A percentile compares a stretch with the other conserved stretches of the same genome.
These are phyloP conservation scores for Colletotrichum australisinense DNA, from an alignment of 2,329 filamentous ascomycete species.

Conservation along the genomic window DNA sequence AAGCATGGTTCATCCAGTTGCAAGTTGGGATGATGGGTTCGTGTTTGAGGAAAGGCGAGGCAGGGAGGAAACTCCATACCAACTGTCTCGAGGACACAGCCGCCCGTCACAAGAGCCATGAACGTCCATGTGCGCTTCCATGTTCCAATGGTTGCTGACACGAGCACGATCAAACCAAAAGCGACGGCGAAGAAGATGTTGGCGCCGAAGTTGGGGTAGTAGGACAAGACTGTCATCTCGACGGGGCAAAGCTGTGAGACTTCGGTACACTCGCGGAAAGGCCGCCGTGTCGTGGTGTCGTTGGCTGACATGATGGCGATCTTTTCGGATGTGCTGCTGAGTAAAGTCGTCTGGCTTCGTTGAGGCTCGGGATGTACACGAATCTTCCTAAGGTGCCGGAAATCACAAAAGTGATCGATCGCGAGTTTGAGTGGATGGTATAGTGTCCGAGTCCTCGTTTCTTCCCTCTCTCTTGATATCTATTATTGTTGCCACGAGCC, in stretches of 20 bases:
- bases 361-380: background rate
- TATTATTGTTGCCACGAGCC: background rate
- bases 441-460: no score
- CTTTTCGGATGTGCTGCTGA: background rate
- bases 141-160: slow-evolving; percentile 55
- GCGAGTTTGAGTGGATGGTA: background rate
- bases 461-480: no score
- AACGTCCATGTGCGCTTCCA: slow-evolving; percentile 68
- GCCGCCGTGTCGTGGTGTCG: slow-evolving; percentile 19
- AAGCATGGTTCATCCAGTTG: slow-evolving; percentile 4
- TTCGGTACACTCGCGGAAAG: slow-evolving; percentile 46
- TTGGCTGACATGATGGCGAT: slow-evolving; percentile 26
- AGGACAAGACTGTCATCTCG: slow-evolving; percentile 63
- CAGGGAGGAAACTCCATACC: slow-evolving; percentile 48
- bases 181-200: slow-evolving; percentile 64
- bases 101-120: slow-evolving; percentile 59
- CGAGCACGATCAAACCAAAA: slow-evolving; percentile 58
- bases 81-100: slow-evolving; percentile 62
- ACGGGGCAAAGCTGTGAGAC: slow-evolving; percentile 62
- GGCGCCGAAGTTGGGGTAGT: slow-evolving; percentile 66
- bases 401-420: background rate
- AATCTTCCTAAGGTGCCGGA: background rate
- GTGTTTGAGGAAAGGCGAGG: background rate
- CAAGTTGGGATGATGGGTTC: background rate
- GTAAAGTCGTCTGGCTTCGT: background rate